Percentiles rank a stretch among this genome's conserved stretches.
Conservation (phyloP, 2,329 filamentous ascomycete species). For the Verticillium nubilum region DNA sequence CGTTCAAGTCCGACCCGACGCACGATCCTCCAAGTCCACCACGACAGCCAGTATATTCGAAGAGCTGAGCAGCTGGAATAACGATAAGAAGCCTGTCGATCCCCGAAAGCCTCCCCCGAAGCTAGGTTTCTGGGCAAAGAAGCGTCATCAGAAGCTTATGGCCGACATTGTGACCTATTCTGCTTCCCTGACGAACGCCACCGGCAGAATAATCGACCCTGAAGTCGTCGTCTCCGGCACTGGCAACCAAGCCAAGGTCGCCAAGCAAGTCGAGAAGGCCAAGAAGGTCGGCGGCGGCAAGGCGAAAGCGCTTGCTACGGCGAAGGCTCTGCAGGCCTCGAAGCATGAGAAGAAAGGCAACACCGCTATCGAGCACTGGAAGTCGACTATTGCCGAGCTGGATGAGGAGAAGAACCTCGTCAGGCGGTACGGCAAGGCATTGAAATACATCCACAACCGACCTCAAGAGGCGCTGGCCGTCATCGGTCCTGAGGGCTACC, state of each 20-base stretch:
- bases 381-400: conserved; percentile 35
- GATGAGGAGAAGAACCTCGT: conserved; percentile 36
- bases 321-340: conserved; percentile 26
- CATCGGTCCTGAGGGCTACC: conserved; percentile 25
- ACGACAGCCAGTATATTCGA: conserved; percentile 31
- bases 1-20: conserved; percentile 29
- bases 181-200: conserved; percentile 60
- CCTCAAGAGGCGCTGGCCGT: conserved; percentile 21
- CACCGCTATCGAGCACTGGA: conserved; percentile 36
- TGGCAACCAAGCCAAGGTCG: conserved; percentile 9
- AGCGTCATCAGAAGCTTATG: conserved; percentile 59
- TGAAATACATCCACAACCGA: conserved; percentile 39
- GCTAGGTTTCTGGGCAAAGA: conserved; percentile 26
- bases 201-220: conserved; percentile 57
- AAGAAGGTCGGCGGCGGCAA: conserved; percentile 25
- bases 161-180: conserved; percentile 64
- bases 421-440: conserved; percentile 40
- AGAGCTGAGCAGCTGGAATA: conserved; percentile 58
- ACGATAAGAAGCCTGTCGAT: conserved; percentile 45
- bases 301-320: conserved; percentile 28
- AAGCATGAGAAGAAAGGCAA: conserved; percentile 22
- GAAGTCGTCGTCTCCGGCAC: conserved; percentile 50
- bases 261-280: conserved; percentile 8
- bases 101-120: conserved; percentile 10
- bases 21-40: conserved; percentile 13